A percentile compares a stretch with the other conserved stretches of the same genome.
These are phyloP conservation scores for Iberis pinnata DNA, from an alignment of 345 rosid species.

Conservation along the genomic window DNA sequence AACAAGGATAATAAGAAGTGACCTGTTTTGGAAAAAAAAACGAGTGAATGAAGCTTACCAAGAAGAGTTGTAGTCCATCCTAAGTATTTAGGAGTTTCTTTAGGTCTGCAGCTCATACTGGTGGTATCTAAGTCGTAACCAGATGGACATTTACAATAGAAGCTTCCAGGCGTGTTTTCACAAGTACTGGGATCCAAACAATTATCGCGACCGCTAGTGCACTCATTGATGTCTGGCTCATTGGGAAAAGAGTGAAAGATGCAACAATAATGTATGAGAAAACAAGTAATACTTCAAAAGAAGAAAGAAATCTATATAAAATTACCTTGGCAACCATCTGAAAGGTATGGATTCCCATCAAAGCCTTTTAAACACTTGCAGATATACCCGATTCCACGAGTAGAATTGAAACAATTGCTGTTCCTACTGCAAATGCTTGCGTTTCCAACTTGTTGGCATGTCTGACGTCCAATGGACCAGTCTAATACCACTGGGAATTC, in stretches of 20 bases:
- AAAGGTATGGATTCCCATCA: conserved; percentile 31
- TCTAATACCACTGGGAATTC: conserved; percentile 26
- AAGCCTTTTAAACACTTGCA: conserved; percentile 30
- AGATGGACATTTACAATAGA: neutral
- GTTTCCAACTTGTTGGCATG: conserved; percentile 12
- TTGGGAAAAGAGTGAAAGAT: neutral
- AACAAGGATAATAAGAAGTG: neutral
- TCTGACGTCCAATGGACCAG: conserved; percentile 30
- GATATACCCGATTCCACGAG: conserved; percentile 10
- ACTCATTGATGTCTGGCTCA: neutral
- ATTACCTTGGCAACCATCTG: conserved; percentile 22
- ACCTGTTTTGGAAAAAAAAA: neutral
- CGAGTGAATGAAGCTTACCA: neutral
- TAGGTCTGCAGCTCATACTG: neutral
- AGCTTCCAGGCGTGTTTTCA: neutral
- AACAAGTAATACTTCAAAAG: neutral
- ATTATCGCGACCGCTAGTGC: neutral
- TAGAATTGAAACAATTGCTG: conserved; percentile 2
- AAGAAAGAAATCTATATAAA: neutral
- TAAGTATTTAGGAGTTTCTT: neutral
- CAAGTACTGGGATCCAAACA: neutral
- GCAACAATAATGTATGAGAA: neutral
- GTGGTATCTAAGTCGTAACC: neutral
- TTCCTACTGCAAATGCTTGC: neutral
- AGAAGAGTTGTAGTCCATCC: neutral